Evolutionary conservation across 2,329 filamentous ascomycete species (phyloP).

Genomic region (Fusarium dimerum): DNA sequence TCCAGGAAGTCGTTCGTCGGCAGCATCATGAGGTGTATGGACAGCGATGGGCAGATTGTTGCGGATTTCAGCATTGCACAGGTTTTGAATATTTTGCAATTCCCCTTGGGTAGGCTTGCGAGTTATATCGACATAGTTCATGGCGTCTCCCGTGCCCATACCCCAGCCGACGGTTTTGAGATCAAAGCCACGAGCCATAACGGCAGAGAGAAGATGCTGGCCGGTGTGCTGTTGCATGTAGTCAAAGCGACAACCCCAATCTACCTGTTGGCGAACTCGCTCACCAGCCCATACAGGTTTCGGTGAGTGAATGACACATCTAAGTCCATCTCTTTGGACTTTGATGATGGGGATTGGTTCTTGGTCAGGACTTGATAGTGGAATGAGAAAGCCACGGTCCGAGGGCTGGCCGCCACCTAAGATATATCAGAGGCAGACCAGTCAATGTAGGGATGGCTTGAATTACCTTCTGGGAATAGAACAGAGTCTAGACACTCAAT

Average conservation of each 20-base stretch:
- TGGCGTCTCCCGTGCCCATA: slow-evolving; percentile 27
- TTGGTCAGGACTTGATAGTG: slow-evolving; percentile 6
- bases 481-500: slow-evolving; percentile 35
- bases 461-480: slow-evolving; percentile 31
- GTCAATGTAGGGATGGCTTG: background rate
- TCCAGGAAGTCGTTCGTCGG: slow-evolving; percentile 23
- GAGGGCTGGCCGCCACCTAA: slow-evolving; percentile 35
- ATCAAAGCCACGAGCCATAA: slow-evolving; percentile 28
- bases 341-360: slow-evolving; percentile 22
- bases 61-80: slow-evolving; percentile 29
- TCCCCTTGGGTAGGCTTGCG: slow-evolving; percentile 29
- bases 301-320: slow-evolving; percentile 26
- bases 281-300: slow-evolving; percentile 18
- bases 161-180: slow-evolving; percentile 34
- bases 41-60: slow-evolving; percentile 26
- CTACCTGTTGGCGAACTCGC: slow-evolving; percentile 27
- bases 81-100: slow-evolving; percentile 25
- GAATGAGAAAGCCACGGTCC: slow-evolving; percentile 28
- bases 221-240: slow-evolving; percentile 38
- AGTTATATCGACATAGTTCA: slow-evolving; percentile 35
- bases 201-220: slow-evolving; percentile 34
- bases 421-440: background rate
- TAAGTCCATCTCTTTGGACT: slow-evolving; percentile 30
- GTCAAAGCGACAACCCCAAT: slow-evolving; percentile 33
- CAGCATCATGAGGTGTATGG: slow-evolving; percentile 26